Conservation (phyloP, 2,329 filamentous ascomycete genomes). For the Xylariaceae sp. region DNA sequence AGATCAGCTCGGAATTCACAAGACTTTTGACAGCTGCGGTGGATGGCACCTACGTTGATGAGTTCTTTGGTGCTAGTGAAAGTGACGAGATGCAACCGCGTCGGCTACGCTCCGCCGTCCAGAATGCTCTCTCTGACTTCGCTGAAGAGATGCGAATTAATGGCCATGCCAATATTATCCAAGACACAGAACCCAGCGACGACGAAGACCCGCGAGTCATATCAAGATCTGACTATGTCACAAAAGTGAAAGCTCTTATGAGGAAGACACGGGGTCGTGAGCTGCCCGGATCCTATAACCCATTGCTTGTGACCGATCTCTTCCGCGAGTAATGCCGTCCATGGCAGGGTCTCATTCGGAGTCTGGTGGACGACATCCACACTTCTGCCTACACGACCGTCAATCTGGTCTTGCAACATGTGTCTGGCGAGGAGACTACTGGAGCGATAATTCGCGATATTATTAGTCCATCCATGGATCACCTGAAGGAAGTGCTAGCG, state of each 20-base stretch:
- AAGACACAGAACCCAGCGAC: not conserved
- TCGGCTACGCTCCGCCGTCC: slow-evolving; percentile 21
- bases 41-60: slow-evolving; percentile 23
- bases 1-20: slow-evolving; percentile 21
- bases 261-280: slow-evolving; percentile 21
- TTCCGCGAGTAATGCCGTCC: slow-evolving; percentile 24
- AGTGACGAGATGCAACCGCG: slow-evolving; percentile 7
- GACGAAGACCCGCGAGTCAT: slow-evolving; percentile 2
- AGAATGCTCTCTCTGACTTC: slow-evolving; percentile 18
- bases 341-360: slow-evolving; percentile 17
- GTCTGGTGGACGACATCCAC: slow-evolving; percentile 10
- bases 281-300: slow-evolving; percentile 27
- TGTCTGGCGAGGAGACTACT: slow-evolving; percentile 13
- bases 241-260: slow-evolving; percentile 16
- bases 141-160: slow-evolving; percentile 14
- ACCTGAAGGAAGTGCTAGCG: slow-evolving; percentile 7
- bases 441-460: slow-evolving; percentile 6
- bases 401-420: slow-evolving; percentile 11
- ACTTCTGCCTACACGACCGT: slow-evolving; percentile 6
- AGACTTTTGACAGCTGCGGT: slow-evolving; percentile 19
- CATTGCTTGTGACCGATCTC: slow-evolving; percentile 23
- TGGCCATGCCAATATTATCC: slow-evolving; percentile 12
- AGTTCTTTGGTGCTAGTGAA: slow-evolving; percentile 20
- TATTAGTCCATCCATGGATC: slow-evolving; percentile 15
- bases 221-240: too few species aligned